Evolutionary conservation across 768 basidiomycete genomes (phyloP).

Genomic region (Lentinula aciculospora): DNA sequence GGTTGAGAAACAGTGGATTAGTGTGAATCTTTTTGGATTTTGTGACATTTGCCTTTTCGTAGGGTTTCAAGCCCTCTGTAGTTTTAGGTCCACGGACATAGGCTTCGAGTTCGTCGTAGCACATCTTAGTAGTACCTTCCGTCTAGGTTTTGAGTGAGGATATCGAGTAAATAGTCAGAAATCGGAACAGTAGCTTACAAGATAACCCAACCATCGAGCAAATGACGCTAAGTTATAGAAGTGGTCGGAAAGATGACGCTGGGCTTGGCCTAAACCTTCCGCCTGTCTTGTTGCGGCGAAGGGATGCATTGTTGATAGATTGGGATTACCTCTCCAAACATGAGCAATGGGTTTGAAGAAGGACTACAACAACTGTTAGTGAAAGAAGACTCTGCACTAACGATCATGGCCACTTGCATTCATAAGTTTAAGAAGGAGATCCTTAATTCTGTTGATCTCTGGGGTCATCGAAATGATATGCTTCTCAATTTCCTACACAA

Average conservation of each 20-base stretch:
- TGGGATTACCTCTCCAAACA: slow-evolving; percentile 30
- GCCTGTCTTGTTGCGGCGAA: slow-evolving; percentile 37
- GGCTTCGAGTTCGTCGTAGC: slow-evolving; percentile 57
- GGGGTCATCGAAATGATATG: slow-evolving; percentile 73
- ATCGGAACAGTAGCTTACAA: slow-evolving; percentile 44
- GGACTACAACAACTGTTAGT: slow-evolving; percentile 21
- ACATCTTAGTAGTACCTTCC: slow-evolving; percentile 79
- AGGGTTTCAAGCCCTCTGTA: slow-evolving; percentile 14
- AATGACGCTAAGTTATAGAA: slow-evolving; percentile 26
- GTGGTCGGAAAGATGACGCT: neutral
- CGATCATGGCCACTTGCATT: slow-evolving; percentile 38
- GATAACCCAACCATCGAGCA: slow-evolving; percentile 82
- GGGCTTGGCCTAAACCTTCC: slow-evolving; percentile 5
- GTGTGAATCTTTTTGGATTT: slow-evolving; percentile 43
- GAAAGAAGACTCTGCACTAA: slow-evolving; percentile 17
- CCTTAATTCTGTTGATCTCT: slow-evolving; percentile 59
- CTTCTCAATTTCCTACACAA: slow-evolving; percentile 52
- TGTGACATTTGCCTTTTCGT: slow-evolving; percentile 27
- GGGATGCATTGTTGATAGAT: slow-evolving; percentile 62
- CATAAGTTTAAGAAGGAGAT: slow-evolving; percentile 69
- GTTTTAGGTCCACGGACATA: slow-evolving; percentile 33
- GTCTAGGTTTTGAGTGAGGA: slow-evolving; percentile 50
- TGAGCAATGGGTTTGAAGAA: slow-evolving; percentile 34
- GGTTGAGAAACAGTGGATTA: slow-evolving; percentile 55
- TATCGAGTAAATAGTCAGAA: slow-evolving; percentile 5